Evolutionary conservation across 805 yeast species (phyloP).

Genomic region (Yarrowia alimentaria): DNA sequence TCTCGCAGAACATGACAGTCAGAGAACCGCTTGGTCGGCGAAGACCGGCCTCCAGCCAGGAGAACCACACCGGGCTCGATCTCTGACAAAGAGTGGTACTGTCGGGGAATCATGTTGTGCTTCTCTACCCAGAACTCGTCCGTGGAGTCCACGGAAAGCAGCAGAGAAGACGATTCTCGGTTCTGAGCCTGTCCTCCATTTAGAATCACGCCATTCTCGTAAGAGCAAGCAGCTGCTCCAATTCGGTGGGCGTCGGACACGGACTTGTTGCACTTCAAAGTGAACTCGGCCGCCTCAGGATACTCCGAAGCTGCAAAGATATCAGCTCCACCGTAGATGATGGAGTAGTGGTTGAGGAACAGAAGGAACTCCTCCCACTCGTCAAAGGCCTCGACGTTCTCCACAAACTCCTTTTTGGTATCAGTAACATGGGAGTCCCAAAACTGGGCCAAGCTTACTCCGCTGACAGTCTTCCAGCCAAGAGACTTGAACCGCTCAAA

Average conservation of each 20-base stretch:
- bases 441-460: constrained; percentile 53
- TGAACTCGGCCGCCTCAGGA: constrained; percentile 8
- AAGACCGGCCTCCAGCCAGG: constrained; percentile 64
- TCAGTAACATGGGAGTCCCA: constrained; percentile 52
- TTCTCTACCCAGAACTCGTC: constrained; percentile 11
- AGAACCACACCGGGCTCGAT: constrained; percentile 40
- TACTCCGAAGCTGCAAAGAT: constrained; percentile 7
- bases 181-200: constrained; percentile 42
- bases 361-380: constrained; percentile 80
- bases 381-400: constrained; percentile 65
- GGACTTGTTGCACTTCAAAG: not conserved
- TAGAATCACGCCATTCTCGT: constrained; percentile 31
- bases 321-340: constrained; percentile 61
- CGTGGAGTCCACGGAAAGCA: constrained; percentile 20
- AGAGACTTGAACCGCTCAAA: constrained; percentile 46
- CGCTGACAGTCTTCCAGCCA: constrained; percentile 45
- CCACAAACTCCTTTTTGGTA: constrained; percentile 45
- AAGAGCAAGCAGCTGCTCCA: constrained; percentile 44
- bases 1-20: constrained; percentile 47
- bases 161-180: constrained; percentile 31
- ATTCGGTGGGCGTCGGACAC: constrained; percentile 39
- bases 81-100: constrained; percentile 55
- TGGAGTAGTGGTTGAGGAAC: constrained; percentile 71
- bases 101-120: constrained; percentile 43
- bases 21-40: constrained; percentile 50